These are phyloP conservation scores for Calonectria hongkongensis DNA, from an alignment of 2,329 filamentous ascomycete species.

Conservation along the genomic window DNA sequence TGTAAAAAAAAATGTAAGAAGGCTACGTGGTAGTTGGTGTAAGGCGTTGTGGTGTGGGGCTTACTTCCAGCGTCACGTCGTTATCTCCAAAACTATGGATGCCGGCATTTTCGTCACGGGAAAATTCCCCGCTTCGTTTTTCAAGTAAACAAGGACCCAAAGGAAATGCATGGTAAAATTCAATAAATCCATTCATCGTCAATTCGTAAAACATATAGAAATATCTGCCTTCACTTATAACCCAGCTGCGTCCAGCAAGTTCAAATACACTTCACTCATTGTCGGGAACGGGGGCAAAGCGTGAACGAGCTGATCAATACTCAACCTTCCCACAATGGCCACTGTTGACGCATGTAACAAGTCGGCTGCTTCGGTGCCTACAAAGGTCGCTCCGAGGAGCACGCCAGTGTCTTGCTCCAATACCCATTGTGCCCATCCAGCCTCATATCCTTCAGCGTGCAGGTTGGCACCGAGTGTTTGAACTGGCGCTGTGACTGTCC, in stretches of 20 bases:
- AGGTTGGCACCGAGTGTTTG: slow-evolving; percentile 7
- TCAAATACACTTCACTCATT: slow-evolving; percentile 15
- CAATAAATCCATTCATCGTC: too few species aligned
- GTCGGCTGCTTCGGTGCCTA: slow-evolving; percentile 12
- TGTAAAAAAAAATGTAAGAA: too few species aligned
- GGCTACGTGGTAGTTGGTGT: too few species aligned
- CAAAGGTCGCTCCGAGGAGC: slow-evolving; percentile 11
- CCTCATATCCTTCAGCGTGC: slow-evolving; percentile 9
- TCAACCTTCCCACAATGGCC: neutral
- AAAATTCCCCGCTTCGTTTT: too few species aligned
- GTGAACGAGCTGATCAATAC: slow-evolving; percentile 10
- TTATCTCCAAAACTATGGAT: too few species aligned
- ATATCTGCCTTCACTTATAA: neutral
- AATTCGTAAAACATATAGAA: too few species aligned
- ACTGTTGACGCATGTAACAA: slow-evolving; percentile 9
- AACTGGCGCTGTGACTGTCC: slow-evolving; percentile 7
- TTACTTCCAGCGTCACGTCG: too few species aligned
- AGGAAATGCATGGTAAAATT: too few species aligned
- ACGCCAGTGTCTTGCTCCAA: slow-evolving; percentile 5
- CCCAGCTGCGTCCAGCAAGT: slow-evolving; percentile 9
- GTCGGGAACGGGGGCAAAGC: slow-evolving; percentile 6
- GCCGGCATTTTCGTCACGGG: too few species aligned
- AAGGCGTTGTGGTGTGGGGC: too few species aligned
- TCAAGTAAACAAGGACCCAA: too few species aligned
- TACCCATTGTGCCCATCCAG: slow-evolving; percentile 14